Conservation (phyloP, 23 red algal species). For the Gracilaria domingensis region DNA sequence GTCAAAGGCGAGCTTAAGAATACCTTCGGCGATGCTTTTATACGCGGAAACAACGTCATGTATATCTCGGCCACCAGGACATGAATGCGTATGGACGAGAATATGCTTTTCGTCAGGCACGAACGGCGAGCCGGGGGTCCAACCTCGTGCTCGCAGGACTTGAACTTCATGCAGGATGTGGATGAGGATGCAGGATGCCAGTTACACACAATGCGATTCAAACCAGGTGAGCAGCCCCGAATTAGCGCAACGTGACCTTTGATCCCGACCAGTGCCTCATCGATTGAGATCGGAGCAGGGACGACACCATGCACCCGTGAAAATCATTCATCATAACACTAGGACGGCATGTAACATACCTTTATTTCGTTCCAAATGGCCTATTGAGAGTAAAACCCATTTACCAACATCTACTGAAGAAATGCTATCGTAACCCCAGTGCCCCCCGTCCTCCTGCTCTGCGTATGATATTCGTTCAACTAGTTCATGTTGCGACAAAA, state of each 20-base stretch:
- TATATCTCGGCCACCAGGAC: constrained; percentile 67
- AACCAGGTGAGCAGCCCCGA: too few relatives aligned
- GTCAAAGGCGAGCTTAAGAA: constrained; percentile 87
- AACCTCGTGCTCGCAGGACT: neutral
- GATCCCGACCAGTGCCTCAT: too few relatives aligned
- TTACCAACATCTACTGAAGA: constrained; percentile 15
- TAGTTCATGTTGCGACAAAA: constrained; percentile 71
- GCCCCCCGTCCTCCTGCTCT: constrained; percentile 73
- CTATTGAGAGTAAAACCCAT: neutral
- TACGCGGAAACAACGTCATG: constrained; percentile 96
- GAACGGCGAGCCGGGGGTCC: too few relatives aligned
- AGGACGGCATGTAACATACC: too few relatives aligned
- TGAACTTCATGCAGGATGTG: neutral
- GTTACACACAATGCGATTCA: too few relatives aligned
- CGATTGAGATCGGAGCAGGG: too few relatives aligned
- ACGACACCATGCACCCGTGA: too few relatives aligned
- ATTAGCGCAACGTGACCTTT: too few relatives aligned
- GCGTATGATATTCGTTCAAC: constrained; percentile 75
- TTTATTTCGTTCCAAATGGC: too few relatives aligned
- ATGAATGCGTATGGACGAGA: neutral
- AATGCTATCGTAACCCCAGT: constrained; percentile 80
- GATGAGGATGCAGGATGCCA: too few relatives aligned
- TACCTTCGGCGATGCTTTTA: constrained; percentile 95
- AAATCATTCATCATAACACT: too few relatives aligned
- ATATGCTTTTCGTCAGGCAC: too few relatives aligned